phyloP scores from a whole-genome alignment of 148 eudicot species.

The Rhododendron molle region DNA sequence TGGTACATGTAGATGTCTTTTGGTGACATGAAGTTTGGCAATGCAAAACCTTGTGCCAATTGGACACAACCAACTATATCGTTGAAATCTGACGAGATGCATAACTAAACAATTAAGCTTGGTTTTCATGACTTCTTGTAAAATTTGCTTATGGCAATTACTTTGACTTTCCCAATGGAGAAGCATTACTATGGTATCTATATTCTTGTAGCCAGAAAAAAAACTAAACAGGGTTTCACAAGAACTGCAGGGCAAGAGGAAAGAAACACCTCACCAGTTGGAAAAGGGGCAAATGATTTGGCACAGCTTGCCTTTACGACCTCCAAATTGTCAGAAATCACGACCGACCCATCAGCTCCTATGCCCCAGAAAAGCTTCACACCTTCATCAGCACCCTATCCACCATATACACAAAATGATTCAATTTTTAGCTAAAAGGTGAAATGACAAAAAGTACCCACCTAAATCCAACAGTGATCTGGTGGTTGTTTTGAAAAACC shows the following conservation, averaged over 20 bases:
- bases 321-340: slow-evolving; percentile 58
- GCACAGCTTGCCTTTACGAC: slow-evolving; percentile 73
- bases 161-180: neutral
- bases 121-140: neutral
- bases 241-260: neutral
- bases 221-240: neutral
- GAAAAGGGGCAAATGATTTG: slow-evolving; percentile 91
- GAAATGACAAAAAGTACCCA: neutral
- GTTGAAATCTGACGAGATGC: neutral
- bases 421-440: neutral
- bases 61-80: neutral
- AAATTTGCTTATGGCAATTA: neutral
- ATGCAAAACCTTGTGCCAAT: neutral
- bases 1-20: neutral
- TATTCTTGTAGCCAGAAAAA: neutral
- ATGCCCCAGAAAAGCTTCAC: slow-evolving; percentile 79
- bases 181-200: neutral
- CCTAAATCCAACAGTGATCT: neutral
- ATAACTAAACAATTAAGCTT: neutral
- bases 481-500: neutral
- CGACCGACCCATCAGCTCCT: slow-evolving; percentile 75
- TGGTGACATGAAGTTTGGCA: neutral
- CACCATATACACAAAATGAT: neutral
- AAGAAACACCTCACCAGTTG: slow-evolving; percentile 43
- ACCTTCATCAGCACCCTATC: slow-evolving; percentile 56